Percentiles rank a stretch among this genome's conserved stretches.
Evolutionary conservation across 2,329 filamentous ascomycete species (phyloP).

Genomic region (Davidsoniella neocaledoniae): DNA sequence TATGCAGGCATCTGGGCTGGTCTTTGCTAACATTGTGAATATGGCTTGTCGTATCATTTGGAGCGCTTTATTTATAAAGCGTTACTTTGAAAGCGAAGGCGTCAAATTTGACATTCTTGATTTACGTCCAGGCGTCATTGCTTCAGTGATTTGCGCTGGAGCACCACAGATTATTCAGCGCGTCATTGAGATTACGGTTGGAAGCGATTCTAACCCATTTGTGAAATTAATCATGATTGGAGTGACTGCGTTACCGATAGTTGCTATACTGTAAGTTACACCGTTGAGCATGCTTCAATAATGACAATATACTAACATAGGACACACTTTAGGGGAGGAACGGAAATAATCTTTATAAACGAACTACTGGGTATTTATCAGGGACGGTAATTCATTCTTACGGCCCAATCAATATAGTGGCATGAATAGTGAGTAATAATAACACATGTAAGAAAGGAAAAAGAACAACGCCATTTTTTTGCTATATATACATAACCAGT

Average conservation of each 20-base stretch:
- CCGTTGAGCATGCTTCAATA: slow-evolving; percentile 1
- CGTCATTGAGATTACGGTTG: slow-evolving; percentile 4
- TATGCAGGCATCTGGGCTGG: slow-evolving; percentile 63
- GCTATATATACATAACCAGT: slow-evolving; percentile 3
- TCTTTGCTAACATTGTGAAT: slow-evolving; percentile 76
- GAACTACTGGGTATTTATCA: background rate
- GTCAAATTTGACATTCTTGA: slow-evolving; percentile 24
- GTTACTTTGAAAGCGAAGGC: slow-evolving; percentile 39
- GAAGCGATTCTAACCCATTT: background rate
- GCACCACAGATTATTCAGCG: slow-evolving; percentile 26
- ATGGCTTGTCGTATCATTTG: slow-evolving; percentile 74
- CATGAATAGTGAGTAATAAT: too few species aligned
- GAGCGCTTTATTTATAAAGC: slow-evolving; percentile 55
- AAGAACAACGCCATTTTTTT: slow-evolving; percentile 2
- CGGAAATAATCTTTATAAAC: slow-evolving; percentile 8
- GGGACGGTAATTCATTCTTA: background rate
- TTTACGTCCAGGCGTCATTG: slow-evolving; percentile 27
- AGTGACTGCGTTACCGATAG: slow-evolving; percentile 32
- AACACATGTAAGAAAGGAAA: background rate
- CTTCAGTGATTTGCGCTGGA: slow-evolving; percentile 27
- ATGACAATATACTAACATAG: slow-evolving; percentile 3
- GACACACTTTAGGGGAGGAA: background rate
- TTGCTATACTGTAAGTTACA: slow-evolving; percentile 41
- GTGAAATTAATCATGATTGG: slow-evolving; percentile 30
- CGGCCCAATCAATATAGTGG: too few species aligned